Percentiles rank a stretch among this genome's conserved stretches.
phyloP scores from a whole-genome alignment of 2,329 filamentous ascomycete genomes.

The Cytospora schulzeri region DNA sequence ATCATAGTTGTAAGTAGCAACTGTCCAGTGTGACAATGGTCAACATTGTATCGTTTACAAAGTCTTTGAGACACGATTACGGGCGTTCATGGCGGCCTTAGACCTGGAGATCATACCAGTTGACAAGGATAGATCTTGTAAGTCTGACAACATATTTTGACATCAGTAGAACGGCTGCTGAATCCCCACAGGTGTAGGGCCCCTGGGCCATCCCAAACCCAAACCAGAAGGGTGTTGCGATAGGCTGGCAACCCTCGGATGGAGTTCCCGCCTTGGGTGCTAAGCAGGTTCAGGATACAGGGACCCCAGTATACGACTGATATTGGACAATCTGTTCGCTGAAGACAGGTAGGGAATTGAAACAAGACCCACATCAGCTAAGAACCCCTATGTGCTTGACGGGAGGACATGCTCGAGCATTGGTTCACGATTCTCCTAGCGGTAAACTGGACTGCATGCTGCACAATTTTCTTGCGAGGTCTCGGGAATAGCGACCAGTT shows the following conservation, averaged over 20 bases:
- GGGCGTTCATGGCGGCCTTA: slow-evolving; percentile 3
- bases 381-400: neutral
- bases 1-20: neutral
- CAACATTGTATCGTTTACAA: slow-evolving; percentile 6
- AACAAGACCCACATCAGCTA: neutral
- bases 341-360: neutral
- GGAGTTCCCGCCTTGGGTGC: neutral
- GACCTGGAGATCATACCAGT: neutral
- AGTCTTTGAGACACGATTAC: slow-evolving; percentile 1
- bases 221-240: neutral
- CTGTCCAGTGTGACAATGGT: slow-evolving; percentile 6
- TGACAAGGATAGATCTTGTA: neutral
- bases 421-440: neutral
- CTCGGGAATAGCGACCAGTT: neutral
- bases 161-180: neutral
- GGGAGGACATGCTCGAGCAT: neutral
- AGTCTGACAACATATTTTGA: neutral
- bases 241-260: neutral
- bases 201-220: neutral
- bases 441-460: neutral
- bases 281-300: neutral
- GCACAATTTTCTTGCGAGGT: neutral
- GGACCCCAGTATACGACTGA: neutral
- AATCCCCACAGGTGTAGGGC: neutral
- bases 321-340: neutral